Conservation (phyloP, 208 protist species). For the Trypanosoma theileri region DNA sequence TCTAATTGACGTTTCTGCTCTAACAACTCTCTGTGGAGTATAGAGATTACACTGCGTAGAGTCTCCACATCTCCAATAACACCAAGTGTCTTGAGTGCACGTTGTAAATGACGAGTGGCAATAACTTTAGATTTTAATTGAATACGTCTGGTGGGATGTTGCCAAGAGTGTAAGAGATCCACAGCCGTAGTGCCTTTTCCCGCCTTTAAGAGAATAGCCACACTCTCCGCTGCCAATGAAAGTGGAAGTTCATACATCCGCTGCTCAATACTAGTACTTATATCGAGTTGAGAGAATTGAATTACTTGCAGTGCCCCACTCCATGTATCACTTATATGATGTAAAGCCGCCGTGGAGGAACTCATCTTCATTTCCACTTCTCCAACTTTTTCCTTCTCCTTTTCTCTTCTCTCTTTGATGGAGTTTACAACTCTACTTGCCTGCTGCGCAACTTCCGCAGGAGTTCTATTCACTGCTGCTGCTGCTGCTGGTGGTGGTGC, state of each 20-base stretch:
- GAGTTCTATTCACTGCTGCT: neutral
- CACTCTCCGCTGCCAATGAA: slow-evolving; percentile 9
- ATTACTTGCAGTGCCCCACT: slow-evolving; percentile 11
- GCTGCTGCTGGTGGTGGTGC: too few species aligned
- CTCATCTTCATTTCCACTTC: neutral
- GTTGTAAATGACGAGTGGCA: slow-evolving; percentile 4
- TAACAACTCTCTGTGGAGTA: slow-evolving; percentile 15
- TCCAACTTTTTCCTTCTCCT: neutral
- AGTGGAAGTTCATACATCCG: slow-evolving; percentile 16
- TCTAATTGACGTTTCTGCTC: slow-evolving; percentile 17
- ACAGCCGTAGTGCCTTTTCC: slow-evolving; percentile 9
- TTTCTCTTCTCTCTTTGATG: neutral
- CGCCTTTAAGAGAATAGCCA: slow-evolving; percentile 22
- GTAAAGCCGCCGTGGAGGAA: slow-evolving; percentile 20
- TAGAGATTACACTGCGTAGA: slow-evolving; percentile 11
- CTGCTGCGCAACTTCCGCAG: too few species aligned
- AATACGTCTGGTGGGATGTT: neutral
- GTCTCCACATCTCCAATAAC: slow-evolving; percentile 29
- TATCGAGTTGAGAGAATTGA: slow-evolving; percentile 17
- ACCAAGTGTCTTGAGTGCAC: slow-evolving; percentile 24
- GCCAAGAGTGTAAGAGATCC: slow-evolving; percentile 14
- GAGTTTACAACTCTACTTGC: neutral
- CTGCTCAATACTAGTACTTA: neutral
- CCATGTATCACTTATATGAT: slow-evolving; percentile 24
- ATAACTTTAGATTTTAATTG: neutral